Conservation (phyloP, 495 filamentous ascomycete genomes). For the Penicillium robsamsonii region DNA sequence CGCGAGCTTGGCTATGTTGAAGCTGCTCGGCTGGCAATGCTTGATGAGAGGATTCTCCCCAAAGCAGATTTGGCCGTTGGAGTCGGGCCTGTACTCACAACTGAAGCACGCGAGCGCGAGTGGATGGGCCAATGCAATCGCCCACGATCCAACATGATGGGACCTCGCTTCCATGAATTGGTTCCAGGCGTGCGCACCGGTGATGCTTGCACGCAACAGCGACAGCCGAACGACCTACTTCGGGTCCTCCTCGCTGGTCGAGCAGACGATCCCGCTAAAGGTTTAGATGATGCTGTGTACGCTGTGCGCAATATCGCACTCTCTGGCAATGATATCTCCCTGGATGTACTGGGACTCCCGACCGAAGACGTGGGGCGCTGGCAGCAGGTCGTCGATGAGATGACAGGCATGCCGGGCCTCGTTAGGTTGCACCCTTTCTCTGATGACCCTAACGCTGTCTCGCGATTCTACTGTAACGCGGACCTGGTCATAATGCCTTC, state of each 20-base stretch:
- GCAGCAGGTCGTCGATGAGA: background rate
- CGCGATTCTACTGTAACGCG: background rate
- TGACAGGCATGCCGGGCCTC: background rate
- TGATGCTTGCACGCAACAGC: background rate
- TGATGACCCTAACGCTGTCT: background rate
- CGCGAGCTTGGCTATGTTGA: constrained; percentile 2
- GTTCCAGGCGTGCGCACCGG: background rate
- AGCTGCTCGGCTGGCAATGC: constrained; percentile 1
- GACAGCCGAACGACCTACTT: background rate
- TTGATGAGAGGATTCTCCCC: background rate
- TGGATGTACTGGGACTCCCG: background rate
- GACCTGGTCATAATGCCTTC: background rate
- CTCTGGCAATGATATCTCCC: background rate
- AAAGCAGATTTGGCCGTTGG: constrained; percentile 2
- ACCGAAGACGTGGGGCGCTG: background rate
- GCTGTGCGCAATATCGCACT: constrained; percentile 1
- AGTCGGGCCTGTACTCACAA: constrained; percentile 1
- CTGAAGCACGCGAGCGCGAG: background rate
- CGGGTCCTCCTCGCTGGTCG: constrained; percentile 2
- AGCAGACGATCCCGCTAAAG: constrained; percentile 3
- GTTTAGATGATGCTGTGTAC: background rate
- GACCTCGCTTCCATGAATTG: background rate
- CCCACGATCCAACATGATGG: background rate
- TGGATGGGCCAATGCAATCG: constrained; percentile 3
- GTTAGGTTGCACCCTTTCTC: background rate